Base-by-base conservation (phyloP, 495 filamentous ascomycete genomes). In the Aspergillus hancockii region DNA sequence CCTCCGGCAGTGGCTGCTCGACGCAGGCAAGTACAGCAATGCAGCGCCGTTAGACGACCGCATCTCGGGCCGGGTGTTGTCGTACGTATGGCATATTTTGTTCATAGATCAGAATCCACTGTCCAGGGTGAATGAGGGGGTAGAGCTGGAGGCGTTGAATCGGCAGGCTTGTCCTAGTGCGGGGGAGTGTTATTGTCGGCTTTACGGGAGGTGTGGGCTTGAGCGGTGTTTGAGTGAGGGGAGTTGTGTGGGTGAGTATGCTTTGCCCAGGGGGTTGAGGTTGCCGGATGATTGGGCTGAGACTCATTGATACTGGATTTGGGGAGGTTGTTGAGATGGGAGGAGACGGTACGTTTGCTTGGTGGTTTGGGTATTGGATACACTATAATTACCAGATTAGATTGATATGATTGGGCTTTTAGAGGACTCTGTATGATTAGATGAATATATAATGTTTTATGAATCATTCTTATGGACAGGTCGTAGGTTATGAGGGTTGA, bases 81-180 rank as follows among this genome's bases (percentile, higher is more conserved):
- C 73, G 4, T 79, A 79, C 58, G 2, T 66, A 63, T 79, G 74
- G 76, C 75, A 79, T 62, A 75, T 78, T 43, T 23, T 79, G 34
- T 79, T 79, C 57, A 61, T 83, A 2, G 34, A 36, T 14, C 34
- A 36, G 34, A 36, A 36, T 36, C 34, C 34, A 6, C 30, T 47
- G 32, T 57, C 59, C 51, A 57, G 31, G 31, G 56, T 31, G 31
- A 54, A 49, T 50, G 60, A 51, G 64, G 73, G 71, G 18, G 67
- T 81, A 30, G 70, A 80, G 31, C 69, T 87, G 22, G 71, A 78
- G 57, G 53, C 59, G n/a, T 58, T 79, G 22, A 78, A 79, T 62
- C 38, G 46, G 21, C 58, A 62, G 38, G 69, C 75, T 30, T 79
- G 76, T 61, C 76, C 76, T 14, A 63, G 54, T 53, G 76, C 75